Percentiles rank a stretch among this genome's conserved stretches.
Conservation (phyloP, 257 asterid genomes). For the Schizonepeta tenuifolia region DNA sequence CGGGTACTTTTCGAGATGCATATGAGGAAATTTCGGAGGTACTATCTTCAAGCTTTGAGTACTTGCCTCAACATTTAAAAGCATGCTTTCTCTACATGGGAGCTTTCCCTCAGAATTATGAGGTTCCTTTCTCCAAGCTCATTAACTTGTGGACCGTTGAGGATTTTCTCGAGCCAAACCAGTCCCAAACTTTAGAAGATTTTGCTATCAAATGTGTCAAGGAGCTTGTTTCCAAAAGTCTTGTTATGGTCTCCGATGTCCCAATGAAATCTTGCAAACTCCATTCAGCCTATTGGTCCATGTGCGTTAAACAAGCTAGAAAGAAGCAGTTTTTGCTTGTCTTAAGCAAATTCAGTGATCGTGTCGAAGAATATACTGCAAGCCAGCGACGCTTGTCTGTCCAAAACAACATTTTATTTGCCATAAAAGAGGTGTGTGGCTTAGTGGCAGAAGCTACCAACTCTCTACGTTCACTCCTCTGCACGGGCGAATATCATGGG, state of each 20-base stretch:
- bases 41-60: too few relatives aligned
- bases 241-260: neutral
- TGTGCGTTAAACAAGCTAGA: neutral
- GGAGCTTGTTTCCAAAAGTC: neutral
- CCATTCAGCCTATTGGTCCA: constrained; percentile 13
- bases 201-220: too few relatives aligned
- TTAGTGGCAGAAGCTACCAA: neutral
- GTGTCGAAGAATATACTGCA: neutral
- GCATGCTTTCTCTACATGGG: too few relatives aligned
- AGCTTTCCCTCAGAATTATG: too few relatives aligned
- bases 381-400: too few relatives aligned
- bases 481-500: neutral
- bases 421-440: neutral
- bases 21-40: neutral
- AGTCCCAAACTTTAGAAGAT: too few relatives aligned
- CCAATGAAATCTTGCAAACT: constrained; percentile 13
- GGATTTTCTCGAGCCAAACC: too few relatives aligned
- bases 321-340: constrained; percentile 18
- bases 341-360: neutral
- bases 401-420: too few relatives aligned
- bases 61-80: too few relatives aligned
- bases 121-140: too few relatives aligned
- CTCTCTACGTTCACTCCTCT: neutral
- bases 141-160: too few relatives aligned
- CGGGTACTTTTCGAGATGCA: neutral